phyloP scores from a whole-genome alignment of 371 early-diverging fungal species.

The Mortierella sp. region DNA sequence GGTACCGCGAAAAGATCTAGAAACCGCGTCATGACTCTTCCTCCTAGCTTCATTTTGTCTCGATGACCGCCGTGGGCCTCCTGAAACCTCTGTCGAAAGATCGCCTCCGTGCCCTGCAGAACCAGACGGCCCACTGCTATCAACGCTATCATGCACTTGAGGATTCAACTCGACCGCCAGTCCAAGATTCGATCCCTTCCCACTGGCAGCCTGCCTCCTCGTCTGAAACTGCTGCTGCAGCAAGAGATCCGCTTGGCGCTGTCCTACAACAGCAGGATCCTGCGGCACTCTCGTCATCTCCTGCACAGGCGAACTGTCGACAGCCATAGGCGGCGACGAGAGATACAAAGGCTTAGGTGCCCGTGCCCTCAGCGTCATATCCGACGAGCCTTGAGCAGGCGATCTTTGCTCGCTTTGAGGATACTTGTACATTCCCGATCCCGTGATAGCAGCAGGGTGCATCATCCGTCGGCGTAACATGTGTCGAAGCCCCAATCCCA shows the following conservation, averaged over 20 bases:
- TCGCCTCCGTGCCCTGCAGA: not conserved
- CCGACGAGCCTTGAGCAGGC: not conserved
- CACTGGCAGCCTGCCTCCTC: slow-evolving; percentile 17
- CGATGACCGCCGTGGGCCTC: not conserved
- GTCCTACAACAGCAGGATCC: not conserved
- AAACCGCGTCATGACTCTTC: not conserved
- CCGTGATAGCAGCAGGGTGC: slow-evolving; percentile 11
- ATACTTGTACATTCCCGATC: not conserved
- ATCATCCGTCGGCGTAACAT: slow-evolving; percentile 49
- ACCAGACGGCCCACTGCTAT: not conserved
- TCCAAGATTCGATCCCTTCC: not conserved
- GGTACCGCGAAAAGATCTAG: not conserved
- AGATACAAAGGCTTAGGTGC: not conserved
- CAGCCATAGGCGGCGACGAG: not conserved
- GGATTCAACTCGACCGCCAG: not conserved
- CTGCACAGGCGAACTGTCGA: not conserved
- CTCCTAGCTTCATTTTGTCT: not conserved
- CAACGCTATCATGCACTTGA: not conserved
- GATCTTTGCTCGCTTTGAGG: slow-evolving; percentile 2
- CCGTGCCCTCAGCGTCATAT: not conserved
- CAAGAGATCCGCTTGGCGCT: slow-evolving; percentile 13
- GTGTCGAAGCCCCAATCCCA: slow-evolving; percentile 49
- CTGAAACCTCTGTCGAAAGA: not conserved
- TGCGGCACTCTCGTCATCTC: not conserved
- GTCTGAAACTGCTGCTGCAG: slow-evolving; percentile 10